phyloP scores from a whole-genome alignment of 2,329 filamentous ascomycete genomes.

The Xylaria sp. region DNA sequence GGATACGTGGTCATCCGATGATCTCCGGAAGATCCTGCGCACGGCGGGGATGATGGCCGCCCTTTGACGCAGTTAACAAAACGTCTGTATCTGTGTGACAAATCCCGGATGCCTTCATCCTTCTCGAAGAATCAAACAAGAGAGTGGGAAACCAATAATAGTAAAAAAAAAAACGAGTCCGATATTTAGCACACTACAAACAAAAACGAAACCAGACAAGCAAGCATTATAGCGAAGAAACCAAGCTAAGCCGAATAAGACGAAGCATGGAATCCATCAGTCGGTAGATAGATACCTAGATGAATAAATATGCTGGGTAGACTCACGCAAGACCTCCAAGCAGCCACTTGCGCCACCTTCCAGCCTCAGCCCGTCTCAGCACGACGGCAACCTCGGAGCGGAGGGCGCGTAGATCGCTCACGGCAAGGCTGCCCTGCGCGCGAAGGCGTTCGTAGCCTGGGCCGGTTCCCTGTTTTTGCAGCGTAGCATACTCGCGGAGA shows the following conservation, averaged over 20 bases:
- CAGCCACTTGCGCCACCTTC: slow-evolving; percentile 65
- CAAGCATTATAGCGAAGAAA: neutral
- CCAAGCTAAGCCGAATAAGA: neutral
- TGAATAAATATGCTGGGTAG: neutral
- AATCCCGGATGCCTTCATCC: neutral
- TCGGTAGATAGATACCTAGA: no score
- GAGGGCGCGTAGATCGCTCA: slow-evolving; percentile 59
- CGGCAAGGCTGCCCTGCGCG: slow-evolving; percentile 55
- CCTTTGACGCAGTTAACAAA: slow-evolving; percentile 28
- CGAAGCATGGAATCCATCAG: neutral
- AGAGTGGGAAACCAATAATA: neutral
- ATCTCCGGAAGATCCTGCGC: slow-evolving; percentile 62
- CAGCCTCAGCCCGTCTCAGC: slow-evolving; percentile 58
- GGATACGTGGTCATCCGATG: slow-evolving; percentile 44
- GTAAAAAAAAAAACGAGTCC: no score
- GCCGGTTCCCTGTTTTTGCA: slow-evolving; percentile 51
- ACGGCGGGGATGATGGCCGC: slow-evolving; percentile 59
- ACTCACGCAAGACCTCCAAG: slow-evolving; percentile 64
- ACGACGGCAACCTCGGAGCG: slow-evolving; percentile 58
- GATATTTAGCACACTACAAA: neutral
- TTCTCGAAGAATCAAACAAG: neutral
- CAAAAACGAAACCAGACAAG: neutral
- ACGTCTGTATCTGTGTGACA: no score
- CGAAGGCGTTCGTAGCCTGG: slow-evolving; percentile 56
- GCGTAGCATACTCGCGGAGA: slow-evolving; percentile 50